Conservation (phyloP, 129 eudicot species). For the Tagetes erecta region DNA sequence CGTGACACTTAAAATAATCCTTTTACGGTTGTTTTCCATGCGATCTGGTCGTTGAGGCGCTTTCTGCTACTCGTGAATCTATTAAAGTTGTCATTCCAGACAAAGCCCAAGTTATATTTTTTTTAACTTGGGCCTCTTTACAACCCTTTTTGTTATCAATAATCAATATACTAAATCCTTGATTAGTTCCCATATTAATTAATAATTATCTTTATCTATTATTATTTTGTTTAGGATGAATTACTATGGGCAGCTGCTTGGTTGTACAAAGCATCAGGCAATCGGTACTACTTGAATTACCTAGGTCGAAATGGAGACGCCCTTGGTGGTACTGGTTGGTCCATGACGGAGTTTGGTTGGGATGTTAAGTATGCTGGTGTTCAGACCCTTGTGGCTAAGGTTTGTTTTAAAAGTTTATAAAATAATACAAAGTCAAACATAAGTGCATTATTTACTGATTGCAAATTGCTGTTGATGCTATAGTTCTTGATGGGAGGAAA, state of each 20-base stretch:
- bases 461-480: not conserved
- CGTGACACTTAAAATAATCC: no score
- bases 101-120: no score
- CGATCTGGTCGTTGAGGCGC: no score
- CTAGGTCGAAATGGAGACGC: slow-evolving; percentile 40
- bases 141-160: no score
- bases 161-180: no score
- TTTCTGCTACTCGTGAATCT: no score
- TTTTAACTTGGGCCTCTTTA: no score
- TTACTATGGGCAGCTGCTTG: slow-evolving; percentile 80
- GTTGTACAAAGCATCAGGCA: slow-evolving; percentile 70
- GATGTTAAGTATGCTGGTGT: slow-evolving; percentile 76
- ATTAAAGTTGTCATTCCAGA: no score
- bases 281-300: slow-evolving; percentile 46
- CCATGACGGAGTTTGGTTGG: slow-evolving; percentile 74
- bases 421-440: not conserved
- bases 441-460: not conserved
- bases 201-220: not conserved
- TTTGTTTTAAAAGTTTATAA: not conserved
- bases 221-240: slow-evolving; percentile 49
- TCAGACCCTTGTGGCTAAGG: slow-evolving; percentile 71
- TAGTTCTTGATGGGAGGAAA: slow-evolving; percentile 81
- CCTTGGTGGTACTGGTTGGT: slow-evolving; percentile 69
- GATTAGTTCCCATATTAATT: not conserved
- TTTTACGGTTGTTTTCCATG: no score